These are phyloP conservation scores for Ogataea methanolica DNA, from an alignment of 805 yeast species.

Conservation along the genomic window DNA sequence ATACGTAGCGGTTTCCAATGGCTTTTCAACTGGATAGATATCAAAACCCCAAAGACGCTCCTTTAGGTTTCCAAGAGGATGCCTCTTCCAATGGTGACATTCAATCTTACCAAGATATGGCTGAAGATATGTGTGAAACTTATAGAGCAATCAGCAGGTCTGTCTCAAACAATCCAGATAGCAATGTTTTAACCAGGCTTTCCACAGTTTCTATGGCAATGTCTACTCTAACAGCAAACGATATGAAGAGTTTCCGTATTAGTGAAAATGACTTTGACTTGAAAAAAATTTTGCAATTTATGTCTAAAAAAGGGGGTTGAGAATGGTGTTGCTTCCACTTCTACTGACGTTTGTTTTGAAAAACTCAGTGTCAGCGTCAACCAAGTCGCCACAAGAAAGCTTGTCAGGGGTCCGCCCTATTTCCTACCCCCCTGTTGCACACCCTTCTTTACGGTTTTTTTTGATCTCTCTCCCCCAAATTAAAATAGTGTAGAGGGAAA, in stretches of 20 bases:
- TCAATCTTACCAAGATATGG: too few relatives aligned
- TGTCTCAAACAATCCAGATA: slow-evolving; percentile 3
- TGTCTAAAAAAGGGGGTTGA: slow-evolving; percentile 37
- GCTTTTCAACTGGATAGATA: too few relatives aligned
- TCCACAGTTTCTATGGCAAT: slow-evolving; percentile 13
- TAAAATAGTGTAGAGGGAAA: too few relatives aligned
- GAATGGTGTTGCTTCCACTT: slow-evolving; percentile 35
- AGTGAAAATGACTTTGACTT: slow-evolving; percentile 35
- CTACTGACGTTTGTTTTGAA: slow-evolving; percentile 38
- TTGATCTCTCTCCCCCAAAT: too few relatives aligned
- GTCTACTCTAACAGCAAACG: slow-evolving; percentile 16
- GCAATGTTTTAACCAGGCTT: slow-evolving; percentile 17
- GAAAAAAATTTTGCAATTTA: slow-evolving; percentile 30
- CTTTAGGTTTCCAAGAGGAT: too few relatives aligned
- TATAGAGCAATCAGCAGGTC: slow-evolving; percentile 11
- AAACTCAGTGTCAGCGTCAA: slow-evolving; percentile 34
- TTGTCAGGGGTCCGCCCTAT: too few relatives aligned
- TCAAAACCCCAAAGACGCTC: too few relatives aligned
- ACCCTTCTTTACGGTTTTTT: too few relatives aligned
- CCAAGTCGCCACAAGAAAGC: too few relatives aligned
- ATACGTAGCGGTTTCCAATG: too few relatives aligned
- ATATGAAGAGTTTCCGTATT: slow-evolving; percentile 15
- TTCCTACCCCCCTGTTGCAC: too few relatives aligned
- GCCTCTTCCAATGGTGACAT: too few relatives aligned
- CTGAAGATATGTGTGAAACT: slow-evolving; percentile 2